Evolutionary conservation across 768 basidiomycete genomes (phyloP).

Genomic region (Dentipellis fragilis): DNA sequence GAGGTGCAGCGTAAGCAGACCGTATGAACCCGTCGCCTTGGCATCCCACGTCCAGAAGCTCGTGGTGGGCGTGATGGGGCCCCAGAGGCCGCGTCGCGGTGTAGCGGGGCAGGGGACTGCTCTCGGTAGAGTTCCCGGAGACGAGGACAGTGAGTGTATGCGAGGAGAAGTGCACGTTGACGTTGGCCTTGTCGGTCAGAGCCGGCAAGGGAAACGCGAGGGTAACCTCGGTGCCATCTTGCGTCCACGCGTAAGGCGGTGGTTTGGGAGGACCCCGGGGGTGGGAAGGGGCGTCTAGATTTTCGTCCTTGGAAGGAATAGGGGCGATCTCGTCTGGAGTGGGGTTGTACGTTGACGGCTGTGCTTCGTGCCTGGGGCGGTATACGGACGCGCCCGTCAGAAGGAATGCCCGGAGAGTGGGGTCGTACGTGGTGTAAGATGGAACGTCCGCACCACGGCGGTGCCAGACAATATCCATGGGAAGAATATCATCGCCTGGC

Average conservation of each 20-base stretch:
- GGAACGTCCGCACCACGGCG: constrained; percentile 66
- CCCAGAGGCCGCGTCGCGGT: constrained; percentile 50
- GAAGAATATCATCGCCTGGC: constrained; percentile 21
- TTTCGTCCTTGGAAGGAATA: constrained; percentile 55
- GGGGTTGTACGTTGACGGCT: constrained; percentile 39
- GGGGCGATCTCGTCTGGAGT: constrained; percentile 57
- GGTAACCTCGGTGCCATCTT: constrained; percentile 74
- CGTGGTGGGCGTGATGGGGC: constrained; percentile 59
- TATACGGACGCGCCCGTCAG: constrained; percentile 53
- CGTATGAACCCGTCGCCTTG: constrained; percentile 56
- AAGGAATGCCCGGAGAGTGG: constrained; percentile 36
- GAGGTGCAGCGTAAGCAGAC: constrained; percentile 72
- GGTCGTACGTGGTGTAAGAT: constrained; percentile 40
- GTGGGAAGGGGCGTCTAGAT: constrained; percentile 31
- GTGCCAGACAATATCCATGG: constrained; percentile 57
- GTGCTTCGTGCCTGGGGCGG: constrained; percentile 26
- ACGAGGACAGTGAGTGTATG: constrained; percentile 60
- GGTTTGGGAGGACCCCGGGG: constrained; percentile 35
- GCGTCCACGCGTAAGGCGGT: constrained; percentile 89
- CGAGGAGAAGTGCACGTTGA: constrained; percentile 58
- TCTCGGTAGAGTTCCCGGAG: constrained; percentile 14
- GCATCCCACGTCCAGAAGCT: constrained; percentile 93
- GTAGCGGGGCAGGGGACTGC: no score
- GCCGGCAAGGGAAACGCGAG: constrained; percentile 79
- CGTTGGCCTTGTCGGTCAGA: constrained; percentile 46